Percentiles rank a stretch among this genome's conserved stretches.
Conservation (phyloP, 345 rosid genomes). For the Arabidopsis suecica region DNA sequence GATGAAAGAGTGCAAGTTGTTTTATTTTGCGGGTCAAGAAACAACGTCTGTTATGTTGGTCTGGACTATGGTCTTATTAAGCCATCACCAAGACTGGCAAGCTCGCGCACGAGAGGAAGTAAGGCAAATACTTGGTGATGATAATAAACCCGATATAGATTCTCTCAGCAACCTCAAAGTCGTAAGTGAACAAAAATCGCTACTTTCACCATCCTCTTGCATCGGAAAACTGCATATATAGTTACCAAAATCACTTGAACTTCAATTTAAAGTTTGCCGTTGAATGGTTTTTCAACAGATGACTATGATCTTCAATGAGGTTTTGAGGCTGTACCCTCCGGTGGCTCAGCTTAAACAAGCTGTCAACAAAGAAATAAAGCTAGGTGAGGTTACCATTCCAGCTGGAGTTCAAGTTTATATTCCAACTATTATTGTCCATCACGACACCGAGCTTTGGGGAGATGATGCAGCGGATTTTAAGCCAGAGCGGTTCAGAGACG, state of each 20-base stretch:
- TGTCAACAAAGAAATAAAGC: conserved; percentile 54
- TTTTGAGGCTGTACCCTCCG: conserved; percentile 68
- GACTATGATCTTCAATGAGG: conserved; percentile 65
- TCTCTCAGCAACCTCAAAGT: conserved; percentile 46
- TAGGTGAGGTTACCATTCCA: conserved; percentile 60
- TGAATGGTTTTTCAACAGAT: conserved; percentile 45
- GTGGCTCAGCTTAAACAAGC: conserved; percentile 45
- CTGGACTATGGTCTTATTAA: conserved; percentile 48
- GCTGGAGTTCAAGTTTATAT: conserved; percentile 53
- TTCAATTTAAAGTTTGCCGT: not conserved
- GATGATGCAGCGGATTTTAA: conserved; percentile 72
- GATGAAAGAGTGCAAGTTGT: conserved; percentile 47
- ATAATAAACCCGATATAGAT: conserved; percentile 39
- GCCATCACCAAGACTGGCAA: conserved; percentile 49
- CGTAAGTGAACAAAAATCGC: conserved; percentile 27
- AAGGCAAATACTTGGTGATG: conserved; percentile 33
- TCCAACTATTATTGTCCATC: conserved; percentile 57
- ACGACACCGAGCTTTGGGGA: conserved; percentile 63
- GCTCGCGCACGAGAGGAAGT: conserved; percentile 48
- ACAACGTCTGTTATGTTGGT: conserved; percentile 47
- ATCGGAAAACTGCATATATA: not conserved
- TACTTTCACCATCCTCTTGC: not conserved
- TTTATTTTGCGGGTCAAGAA: conserved; percentile 50
- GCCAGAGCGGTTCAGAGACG: conserved; percentile 65
- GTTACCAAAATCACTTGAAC: not conserved